Conservation (phyloP, 768 basidiomycete species). For the Leccinum subtestaceum region DNA sequence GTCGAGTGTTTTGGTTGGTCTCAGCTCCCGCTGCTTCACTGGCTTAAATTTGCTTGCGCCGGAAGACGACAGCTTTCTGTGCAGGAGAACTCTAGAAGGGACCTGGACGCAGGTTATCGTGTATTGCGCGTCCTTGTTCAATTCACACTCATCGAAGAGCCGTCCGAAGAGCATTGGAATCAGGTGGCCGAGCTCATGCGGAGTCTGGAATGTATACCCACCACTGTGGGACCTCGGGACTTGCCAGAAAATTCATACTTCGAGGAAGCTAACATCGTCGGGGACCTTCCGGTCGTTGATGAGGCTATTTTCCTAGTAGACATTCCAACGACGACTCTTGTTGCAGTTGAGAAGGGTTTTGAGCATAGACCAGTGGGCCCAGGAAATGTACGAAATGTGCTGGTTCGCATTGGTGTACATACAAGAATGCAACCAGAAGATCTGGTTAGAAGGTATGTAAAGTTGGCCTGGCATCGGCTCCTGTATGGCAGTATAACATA, state of each 20-base stretch:
- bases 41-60: constrained; percentile 62
- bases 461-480: constrained; percentile 46
- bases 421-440: constrained; percentile 33
- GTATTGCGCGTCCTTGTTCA: constrained; percentile 60
- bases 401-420: constrained; percentile 21
- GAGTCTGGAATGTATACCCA: constrained; percentile 63
- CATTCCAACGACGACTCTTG: background rate
- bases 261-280: constrained; percentile 78
- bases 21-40: constrained; percentile 68
- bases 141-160: constrained; percentile 68
- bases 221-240: constrained; percentile 62
- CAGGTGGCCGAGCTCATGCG: constrained; percentile 49
- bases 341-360: background rate
- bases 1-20: constrained; percentile 66
- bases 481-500: background rate
- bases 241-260: constrained; percentile 75
- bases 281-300: constrained; percentile 6
- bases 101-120: constrained; percentile 51
- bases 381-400: constrained; percentile 6
- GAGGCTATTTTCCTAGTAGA: background rate
- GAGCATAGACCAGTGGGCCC: background rate
- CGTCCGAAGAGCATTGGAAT: constrained; percentile 51
- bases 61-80: constrained; percentile 19
- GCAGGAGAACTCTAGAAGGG: background rate
- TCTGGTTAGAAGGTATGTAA: constrained; percentile 12